Evolutionary conservation across 139 green algal genomes (phyloP).

Genomic region (Chlorella sp.): DNA sequence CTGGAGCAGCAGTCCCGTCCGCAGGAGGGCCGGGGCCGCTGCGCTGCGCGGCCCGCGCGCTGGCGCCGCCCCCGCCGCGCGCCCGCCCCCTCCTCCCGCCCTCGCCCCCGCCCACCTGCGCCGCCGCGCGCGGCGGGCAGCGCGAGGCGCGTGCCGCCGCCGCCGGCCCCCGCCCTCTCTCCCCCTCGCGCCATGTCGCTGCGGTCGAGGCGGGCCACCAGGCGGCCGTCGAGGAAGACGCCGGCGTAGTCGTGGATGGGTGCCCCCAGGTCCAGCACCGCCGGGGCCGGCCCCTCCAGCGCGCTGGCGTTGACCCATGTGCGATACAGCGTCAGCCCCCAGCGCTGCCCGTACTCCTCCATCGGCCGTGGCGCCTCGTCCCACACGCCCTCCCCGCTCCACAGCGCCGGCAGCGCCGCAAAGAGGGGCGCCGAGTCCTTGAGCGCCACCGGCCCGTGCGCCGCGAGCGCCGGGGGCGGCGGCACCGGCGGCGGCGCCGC

Average conservation of each 20-base stretch:
- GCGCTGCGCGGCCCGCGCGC: no score
- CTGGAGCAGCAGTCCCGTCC: no score
- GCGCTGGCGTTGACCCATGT: neutral
- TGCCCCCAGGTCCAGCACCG: constrained; percentile 7
- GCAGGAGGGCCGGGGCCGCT: no score
- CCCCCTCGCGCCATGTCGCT: no score
- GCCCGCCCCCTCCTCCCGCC: no score
- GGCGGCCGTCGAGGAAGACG: constrained; percentile 42
- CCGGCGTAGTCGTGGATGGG: constrained; percentile 43
- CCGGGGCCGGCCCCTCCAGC: neutral
- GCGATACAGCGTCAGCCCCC: constrained; percentile 57
- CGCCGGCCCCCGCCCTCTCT: no score
- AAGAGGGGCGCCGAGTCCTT: constrained; percentile 34
- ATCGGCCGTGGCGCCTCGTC: constrained; percentile 47
- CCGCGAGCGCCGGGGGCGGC: neutral
- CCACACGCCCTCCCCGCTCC: constrained; percentile 18
- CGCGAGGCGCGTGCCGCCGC: no score
- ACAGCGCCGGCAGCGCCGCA: constrained; percentile 27
- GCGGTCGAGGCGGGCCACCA: no score
- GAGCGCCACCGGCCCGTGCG: constrained; percentile 45
- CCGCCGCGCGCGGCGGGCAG: no score
- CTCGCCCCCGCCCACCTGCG: no score
- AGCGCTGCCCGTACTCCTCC: constrained; percentile 60
- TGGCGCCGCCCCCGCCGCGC: no score
- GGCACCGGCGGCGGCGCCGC: constrained; percentile 30